These are phyloP conservation scores for Colletotrichum sp. DNA, from an alignment of 2,329 filamentous ascomycete species.

Conservation along the genomic window DNA sequence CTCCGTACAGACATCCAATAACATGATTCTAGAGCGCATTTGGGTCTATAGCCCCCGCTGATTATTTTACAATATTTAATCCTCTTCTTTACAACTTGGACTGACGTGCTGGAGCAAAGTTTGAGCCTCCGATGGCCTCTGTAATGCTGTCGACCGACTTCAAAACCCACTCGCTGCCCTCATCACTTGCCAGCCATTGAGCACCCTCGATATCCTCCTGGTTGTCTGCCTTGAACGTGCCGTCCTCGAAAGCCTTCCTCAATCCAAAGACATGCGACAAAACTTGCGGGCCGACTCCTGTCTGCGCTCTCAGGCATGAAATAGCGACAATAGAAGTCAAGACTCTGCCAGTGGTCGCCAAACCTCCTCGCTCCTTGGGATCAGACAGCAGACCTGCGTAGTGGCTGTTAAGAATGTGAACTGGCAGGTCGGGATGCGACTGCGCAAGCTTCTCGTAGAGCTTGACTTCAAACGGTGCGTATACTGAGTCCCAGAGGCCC, in stretches of 20 bases:
- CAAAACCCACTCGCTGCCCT: conserved; percentile 52
- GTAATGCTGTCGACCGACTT: conserved; percentile 47
- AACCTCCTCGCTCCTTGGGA: conserved; percentile 53
- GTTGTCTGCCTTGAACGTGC: conserved; percentile 46
- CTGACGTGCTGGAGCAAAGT: conserved; percentile 14
- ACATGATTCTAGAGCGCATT: not conserved
- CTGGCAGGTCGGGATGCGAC: conserved; percentile 82
- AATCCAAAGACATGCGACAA: conserved; percentile 81
- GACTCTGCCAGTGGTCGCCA: conserved; percentile 66
- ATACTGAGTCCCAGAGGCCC: conserved; percentile 76
- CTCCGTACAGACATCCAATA: not conserved
- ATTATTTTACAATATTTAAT: not conserved
- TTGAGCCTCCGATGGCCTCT: conserved; percentile 45
- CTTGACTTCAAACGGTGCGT: conserved; percentile 75
- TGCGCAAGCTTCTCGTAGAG: conserved; percentile 71
- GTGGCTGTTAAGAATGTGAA: conserved; percentile 76
- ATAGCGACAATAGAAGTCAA: conserved; percentile 77
- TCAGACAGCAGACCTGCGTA: conserved; percentile 78
- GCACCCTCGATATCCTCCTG: conserved; percentile 34
- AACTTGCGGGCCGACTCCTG: conserved; percentile 83
- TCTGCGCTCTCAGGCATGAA: conserved; percentile 76
- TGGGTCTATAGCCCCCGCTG: not conserved
- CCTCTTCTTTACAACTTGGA: conserved; percentile 7
- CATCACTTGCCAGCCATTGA: conserved; percentile 48
- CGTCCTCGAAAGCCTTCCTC: conserved; percentile 76